Evolutionary conservation across 208 protist species (phyloP), one percentile per base, ranked within the genome.

Genomic region (Lotmaria passim): DNA sequence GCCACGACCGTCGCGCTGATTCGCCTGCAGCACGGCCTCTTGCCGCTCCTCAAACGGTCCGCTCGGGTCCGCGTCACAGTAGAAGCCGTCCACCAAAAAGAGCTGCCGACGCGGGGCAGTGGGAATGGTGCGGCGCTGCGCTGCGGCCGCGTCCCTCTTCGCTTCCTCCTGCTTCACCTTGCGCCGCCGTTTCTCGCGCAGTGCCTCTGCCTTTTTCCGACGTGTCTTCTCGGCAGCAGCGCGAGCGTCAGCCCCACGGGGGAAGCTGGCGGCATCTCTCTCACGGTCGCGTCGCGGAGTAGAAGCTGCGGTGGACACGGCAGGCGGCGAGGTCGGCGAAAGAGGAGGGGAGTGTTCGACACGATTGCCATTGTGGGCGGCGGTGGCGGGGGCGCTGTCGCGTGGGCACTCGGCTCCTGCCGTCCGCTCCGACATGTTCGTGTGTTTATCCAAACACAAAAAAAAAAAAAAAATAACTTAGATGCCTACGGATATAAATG

Each of bases 21-120:
- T 5, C 0, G 14, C 23, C 36, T 63, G 3, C 28, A 11, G 23
- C 38, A 28, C 28, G 19, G 8, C 51, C 8, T 15, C 51, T 56
- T 12, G 10, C 44, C 30, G 38, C 21, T 14, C 44, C n/a, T 21
- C 41, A 23, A 8, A 10, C 14, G 34, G 19, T 34, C 19, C 2
- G 15, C 38, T 36, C 19, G 33, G 51, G 28, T 58, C 36, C 2
- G 51, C 38, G 0, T 26, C 46, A 23, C 44, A 48, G 53, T 68
- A 55, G 44, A 55, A 47, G 26, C 46, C 43, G 23, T 69, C 60
- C 12, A 82, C 68, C 10, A 85, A 53, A 36, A 82, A 85, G 15
- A 85, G 66, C 62, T 85, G 80, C 11, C 80, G 80, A n/a, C 73
- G 55, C 36, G 80, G 80, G 0, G 80, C 43, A 0, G 50, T 24